A percentile compares a stretch with the other conserved stretches of the same genome.
These are phyloP conservation scores for Blastobotrys serpentis DNA, from an alignment of 1,139 yeast genomes.

Conservation along the genomic window DNA sequence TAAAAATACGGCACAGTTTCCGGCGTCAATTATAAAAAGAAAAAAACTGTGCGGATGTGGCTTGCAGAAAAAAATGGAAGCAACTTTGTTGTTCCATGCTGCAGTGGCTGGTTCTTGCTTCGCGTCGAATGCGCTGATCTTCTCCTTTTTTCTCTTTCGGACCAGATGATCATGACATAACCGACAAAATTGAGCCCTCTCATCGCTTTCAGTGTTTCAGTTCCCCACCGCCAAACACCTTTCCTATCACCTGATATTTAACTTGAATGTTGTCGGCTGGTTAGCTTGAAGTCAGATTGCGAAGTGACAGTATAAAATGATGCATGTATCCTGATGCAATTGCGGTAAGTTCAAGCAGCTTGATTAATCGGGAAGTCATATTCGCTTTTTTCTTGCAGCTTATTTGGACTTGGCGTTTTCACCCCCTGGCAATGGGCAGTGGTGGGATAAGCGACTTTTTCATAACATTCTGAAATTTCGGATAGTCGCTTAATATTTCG, in stretches of 20 bases:
- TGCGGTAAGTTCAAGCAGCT: not conserved
- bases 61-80: too few relatives aligned
- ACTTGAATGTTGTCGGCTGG: not conserved
- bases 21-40: too few relatives aligned
- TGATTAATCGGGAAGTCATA: not conserved
- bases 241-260: not conserved
- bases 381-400: too few relatives aligned
- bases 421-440: too few relatives aligned
- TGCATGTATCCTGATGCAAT: too few relatives aligned
- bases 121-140: conserved; percentile 3
- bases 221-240: not conserved
- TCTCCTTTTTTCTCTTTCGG: not conserved
- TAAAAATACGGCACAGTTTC: not conserved
- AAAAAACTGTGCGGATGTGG: too few relatives aligned
- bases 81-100: too few relatives aligned
- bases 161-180: not conserved
- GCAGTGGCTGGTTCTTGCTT: not conserved
- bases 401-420: not conserved
- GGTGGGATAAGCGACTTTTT: too few relatives aligned
- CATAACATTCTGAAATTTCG: too few relatives aligned
- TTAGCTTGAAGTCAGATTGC: too few relatives aligned
- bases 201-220: conserved; percentile 1
- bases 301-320: too few relatives aligned
- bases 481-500: too few relatives aligned
- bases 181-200: not conserved